Evolutionary conservation across 257 asterid genomes (phyloP), one percentile per base, ranked within the genome.

Genomic region (Fraxinus excelsior): DNA sequence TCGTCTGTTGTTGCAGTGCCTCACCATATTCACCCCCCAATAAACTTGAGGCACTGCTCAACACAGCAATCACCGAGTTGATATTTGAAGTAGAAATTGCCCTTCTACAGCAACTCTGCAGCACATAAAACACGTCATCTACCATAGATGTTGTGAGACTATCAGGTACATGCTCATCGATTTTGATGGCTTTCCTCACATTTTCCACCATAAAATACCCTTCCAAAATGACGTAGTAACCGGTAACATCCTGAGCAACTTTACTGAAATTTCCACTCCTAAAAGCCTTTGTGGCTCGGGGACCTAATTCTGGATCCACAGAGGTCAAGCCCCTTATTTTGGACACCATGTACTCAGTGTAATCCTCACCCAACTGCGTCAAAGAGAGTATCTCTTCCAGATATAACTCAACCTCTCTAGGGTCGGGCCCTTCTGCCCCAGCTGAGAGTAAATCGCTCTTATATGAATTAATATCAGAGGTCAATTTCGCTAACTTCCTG

Each of bases 181-280:
- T 91, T 83, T 87, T 87, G 76, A 95, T 93, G 31, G 99, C 99
- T 82, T 93, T 95, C 82, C 98, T 93, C 78, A 95, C 99, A 80
- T 95, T 95, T 88, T 95, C 99, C 74, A 95, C 98, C 99, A 95
- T 91, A 79, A 95, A 95, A 88, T 86, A 95, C 13, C 98, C 99
- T 78, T 95, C 99, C 89, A 95, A 78, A 37, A 95, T 93, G 64
- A 95, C 98, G 76, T 93, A 95, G 86, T 95, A 95, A 64, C 98
- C 97, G 8, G 90, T 93, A 26, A 90, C 83, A 29, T 95, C 99
- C 87, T 93, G 97, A 37, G 92, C 86, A 70, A 95, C 92, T 78
- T 83, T 89, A 78, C 93, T 93, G 85, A 95, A 93, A 84, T 88
- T 91, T 70, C 98, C 99, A 87, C 97, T 90, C 87, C 96, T 89